Evolutionary conservation across 2,329 filamentous ascomycete genomes (phyloP).

Genomic region (Fusarium penzigii): DNA sequence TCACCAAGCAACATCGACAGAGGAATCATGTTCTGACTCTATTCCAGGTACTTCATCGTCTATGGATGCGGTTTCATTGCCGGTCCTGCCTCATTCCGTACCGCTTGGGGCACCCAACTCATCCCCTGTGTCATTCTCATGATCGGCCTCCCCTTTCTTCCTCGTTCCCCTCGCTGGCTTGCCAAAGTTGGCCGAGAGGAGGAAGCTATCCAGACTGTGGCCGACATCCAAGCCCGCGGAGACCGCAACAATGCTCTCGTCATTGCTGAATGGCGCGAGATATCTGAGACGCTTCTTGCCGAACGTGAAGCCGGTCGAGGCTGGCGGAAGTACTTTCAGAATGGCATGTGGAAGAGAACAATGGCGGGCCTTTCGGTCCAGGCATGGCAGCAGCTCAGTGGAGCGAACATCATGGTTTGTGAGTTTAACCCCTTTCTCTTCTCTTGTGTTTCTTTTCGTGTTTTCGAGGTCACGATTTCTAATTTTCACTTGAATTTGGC

Average conservation of each 20-base stretch:
- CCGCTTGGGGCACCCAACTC: conserved; percentile 66
- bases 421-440: conserved; percentile 1
- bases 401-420: conserved; percentile 51
- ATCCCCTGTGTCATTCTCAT: conserved; percentile 59
- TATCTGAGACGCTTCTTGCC: conserved; percentile 31
- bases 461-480: too few relatives aligned
- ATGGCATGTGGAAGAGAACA: conserved; percentile 17
- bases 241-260: conserved; percentile 54
- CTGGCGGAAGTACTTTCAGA: conserved; percentile 11
- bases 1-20: too few relatives aligned
- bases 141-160: conserved; percentile 56
- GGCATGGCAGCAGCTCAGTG: conserved; percentile 51
- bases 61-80: conserved; percentile 61
- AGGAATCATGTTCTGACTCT: too few relatives aligned
- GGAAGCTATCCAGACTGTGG: conserved; percentile 49
- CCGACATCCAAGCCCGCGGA: conserved; percentile 55
- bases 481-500: too few relatives aligned
- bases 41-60: conserved; percentile 62
- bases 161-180: conserved; percentile 62
- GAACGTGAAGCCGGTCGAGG: conserved; percentile 9
- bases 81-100: conserved; percentile 58
- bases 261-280: conserved; percentile 55
- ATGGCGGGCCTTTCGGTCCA: conserved; percentile 30
- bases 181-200: conserved; percentile 60
- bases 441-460: too few relatives aligned